Percentiles rank a stretch among this genome's conserved stretches.
These are phyloP conservation scores for Trametes maxima DNA, from an alignment of 768 basidiomycete genomes.

Conservation along the genomic window DNA sequence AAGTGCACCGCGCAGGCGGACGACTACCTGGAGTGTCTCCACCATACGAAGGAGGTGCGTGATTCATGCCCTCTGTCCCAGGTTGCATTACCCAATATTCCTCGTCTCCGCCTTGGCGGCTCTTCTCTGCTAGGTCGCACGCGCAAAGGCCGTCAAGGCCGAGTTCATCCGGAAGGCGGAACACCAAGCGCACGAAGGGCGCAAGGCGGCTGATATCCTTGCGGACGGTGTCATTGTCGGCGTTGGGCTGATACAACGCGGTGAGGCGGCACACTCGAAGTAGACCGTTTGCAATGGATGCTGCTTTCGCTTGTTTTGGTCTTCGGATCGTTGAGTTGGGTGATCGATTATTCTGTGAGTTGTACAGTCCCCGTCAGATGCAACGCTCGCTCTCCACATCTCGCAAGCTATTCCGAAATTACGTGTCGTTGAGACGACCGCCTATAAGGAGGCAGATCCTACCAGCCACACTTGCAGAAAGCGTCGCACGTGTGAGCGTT, in stretches of 20 bases:
- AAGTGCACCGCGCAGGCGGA: slow-evolving; percentile 73
- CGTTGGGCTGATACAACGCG: slow-evolving; percentile 72
- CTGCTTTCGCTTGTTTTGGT: not conserved
- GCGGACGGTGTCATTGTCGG: slow-evolving; percentile 76
- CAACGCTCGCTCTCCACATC: too few relatives aligned
- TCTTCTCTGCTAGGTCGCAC: slow-evolving; percentile 47
- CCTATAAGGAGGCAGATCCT: too few relatives aligned
- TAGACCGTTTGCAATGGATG: slow-evolving; percentile 15
- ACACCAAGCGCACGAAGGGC: slow-evolving; percentile 65
- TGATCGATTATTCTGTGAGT: not conserved
- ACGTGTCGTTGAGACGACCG: too few relatives aligned
- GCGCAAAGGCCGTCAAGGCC: slow-evolving; percentile 70
- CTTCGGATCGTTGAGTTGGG: not conserved
- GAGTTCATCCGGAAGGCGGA: slow-evolving; percentile 72
- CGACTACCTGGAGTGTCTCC: slow-evolving; percentile 92
- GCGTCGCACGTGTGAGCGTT: too few relatives aligned
- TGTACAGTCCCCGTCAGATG: not conserved
- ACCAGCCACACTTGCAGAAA: too few relatives aligned
- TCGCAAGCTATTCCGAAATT: too few relatives aligned
- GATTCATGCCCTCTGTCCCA: not conserved
- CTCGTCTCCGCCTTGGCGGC: not conserved
- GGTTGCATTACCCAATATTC: not conserved
- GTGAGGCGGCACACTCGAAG: slow-evolving; percentile 27
- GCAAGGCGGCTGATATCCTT: slow-evolving; percentile 69
- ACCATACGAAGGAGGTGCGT: slow-evolving; percentile 84